Evolutionary conservation across 2,329 filamentous ascomycete species (phyloP).

Genomic region (Pseudocercospora cruenta): DNA sequence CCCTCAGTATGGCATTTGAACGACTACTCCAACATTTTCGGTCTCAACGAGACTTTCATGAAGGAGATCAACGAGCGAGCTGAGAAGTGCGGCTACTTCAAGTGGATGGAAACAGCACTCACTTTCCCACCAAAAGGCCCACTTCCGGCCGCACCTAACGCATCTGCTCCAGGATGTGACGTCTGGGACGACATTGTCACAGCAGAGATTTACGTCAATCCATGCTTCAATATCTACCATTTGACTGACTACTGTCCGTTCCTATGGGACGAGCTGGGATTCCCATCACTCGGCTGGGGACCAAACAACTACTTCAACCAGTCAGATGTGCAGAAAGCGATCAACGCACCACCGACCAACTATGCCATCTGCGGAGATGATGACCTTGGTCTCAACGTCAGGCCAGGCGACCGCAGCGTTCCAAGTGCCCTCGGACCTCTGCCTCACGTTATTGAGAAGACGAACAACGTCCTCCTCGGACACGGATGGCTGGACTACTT

Average conservation of each 20-base stretch:
- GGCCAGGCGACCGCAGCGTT: neutral
- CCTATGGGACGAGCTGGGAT: constrained; percentile 27
- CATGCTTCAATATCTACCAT: constrained; percentile 40
- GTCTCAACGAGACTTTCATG: constrained; percentile 49
- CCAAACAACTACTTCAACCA: constrained; percentile 37
- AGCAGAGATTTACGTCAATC: constrained; percentile 36
- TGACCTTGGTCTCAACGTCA: constrained; percentile 14
- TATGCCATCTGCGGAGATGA: constrained; percentile 34
- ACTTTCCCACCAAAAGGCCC: constrained; percentile 39
- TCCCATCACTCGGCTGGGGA: constrained; percentile 9
- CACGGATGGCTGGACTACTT: constrained; percentile 33
- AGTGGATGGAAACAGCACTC: constrained; percentile 55
- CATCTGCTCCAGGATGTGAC: constrained; percentile 32
- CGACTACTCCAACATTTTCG: constrained; percentile 45
- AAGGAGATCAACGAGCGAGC: constrained; percentile 40
- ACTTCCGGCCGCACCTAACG: constrained; percentile 36
- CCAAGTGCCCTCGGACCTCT: constrained; percentile 2
- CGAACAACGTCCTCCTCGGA: constrained; percentile 38
- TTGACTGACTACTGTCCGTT: constrained; percentile 35
- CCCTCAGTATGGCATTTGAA: constrained; percentile 27
- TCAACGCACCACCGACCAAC: constrained; percentile 37
- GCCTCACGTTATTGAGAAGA: constrained; percentile 33
- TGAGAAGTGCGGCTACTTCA: constrained; percentile 42
- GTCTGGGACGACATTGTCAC: constrained; percentile 38
- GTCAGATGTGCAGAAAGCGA: constrained; percentile 38